Conservation (phyloP, 805 yeast genomes). For the Maudiozyma saulgeensis region DNA sequence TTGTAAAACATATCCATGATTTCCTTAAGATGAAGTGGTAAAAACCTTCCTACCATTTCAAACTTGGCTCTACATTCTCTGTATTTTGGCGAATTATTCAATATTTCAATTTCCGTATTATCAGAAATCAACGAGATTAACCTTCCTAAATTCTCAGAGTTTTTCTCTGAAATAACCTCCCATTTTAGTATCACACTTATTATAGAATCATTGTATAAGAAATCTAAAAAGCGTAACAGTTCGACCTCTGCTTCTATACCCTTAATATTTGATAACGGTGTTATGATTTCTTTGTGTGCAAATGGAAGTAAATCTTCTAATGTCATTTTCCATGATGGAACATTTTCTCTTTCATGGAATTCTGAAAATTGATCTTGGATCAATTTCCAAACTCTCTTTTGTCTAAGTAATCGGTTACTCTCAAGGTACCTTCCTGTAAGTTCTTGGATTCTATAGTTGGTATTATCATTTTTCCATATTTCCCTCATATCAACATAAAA, state of each 20-base stretch:
- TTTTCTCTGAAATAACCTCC: constrained; percentile 27
- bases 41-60: constrained; percentile 18
- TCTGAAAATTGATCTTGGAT: constrained; percentile 13
- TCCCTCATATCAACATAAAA: constrained; percentile 20
- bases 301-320: constrained; percentile 17
- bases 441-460: constrained; percentile 15
- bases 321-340: constrained; percentile 17
- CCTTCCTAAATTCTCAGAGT: constrained; percentile 25
- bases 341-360: constrained; percentile 15
- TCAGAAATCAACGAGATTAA: constrained; percentile 17
- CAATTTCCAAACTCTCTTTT: constrained; percentile 9
- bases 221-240: constrained; percentile 12
- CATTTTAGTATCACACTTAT: constrained; percentile 17
- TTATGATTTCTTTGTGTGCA: constrained; percentile 11
- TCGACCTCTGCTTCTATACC: constrained; percentile 7
- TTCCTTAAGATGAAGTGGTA: constrained; percentile 33
- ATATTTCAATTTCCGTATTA: constrained; percentile 14
- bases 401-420: constrained; percentile 11
- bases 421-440: constrained; percentile 15
- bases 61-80: constrained; percentile 23
- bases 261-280: constrained; percentile 11
- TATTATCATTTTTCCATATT: constrained; percentile 2
- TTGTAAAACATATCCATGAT: constrained; percentile 34
- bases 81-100: constrained; percentile 14
- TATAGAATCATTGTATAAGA: constrained; percentile 17